Base-by-base conservation (phyloP, 2,329 filamentous ascomycete species). In the Colletotrichum sp. region DNA sequence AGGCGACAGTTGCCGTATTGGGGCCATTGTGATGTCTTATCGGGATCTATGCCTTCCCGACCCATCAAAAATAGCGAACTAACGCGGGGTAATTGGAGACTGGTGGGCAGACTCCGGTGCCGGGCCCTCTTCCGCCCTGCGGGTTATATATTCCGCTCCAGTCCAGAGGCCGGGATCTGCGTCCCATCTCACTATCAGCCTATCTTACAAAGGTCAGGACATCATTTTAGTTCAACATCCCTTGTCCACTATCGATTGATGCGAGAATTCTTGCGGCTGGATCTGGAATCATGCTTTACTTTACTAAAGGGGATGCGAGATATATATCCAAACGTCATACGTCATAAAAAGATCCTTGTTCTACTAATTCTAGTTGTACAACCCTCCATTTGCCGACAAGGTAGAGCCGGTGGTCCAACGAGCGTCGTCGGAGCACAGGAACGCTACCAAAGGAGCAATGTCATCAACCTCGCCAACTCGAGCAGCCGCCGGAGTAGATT, bases 361-460 rank as follows among this genome's bases (percentile, higher is more conserved):
- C 10, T 21, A 30, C 26, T 34, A n/a, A 8, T n/a, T 61, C 68
- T 76, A 77, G 24, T 77, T 77, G 28, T 77, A 77, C 8, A 80
- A 71, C 7, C 82, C 82, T 10, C 82, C 83, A 61, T 81, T 83
- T 1, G 82, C 81, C 16, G 72, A 82, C 1, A 84, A 60, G 24
- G 79, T 76, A 26, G 78, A 78, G 0, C 82, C 82, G 1, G 82
- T 83, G 3, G 78, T 78, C 83, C 82, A 84, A 4, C 75, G 57
- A 4, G 82, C 79, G 36, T 82, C 79, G 16, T 83, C 79, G 1
- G 72, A 77, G 59, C 81, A 82, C 1, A 84, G 78, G 63, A 84
- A 83, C 2, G 80, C 79, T 12, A 83, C 82, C 13, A 84, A 55
- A 21, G 81, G 80, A 7, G 82, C 82, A 66, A 84, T 79, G 65